These are phyloP conservation scores for Parathielavia appendiculata DNA, from an alignment of 495 filamentous ascomycete species.

Conservation along the genomic window DNA sequence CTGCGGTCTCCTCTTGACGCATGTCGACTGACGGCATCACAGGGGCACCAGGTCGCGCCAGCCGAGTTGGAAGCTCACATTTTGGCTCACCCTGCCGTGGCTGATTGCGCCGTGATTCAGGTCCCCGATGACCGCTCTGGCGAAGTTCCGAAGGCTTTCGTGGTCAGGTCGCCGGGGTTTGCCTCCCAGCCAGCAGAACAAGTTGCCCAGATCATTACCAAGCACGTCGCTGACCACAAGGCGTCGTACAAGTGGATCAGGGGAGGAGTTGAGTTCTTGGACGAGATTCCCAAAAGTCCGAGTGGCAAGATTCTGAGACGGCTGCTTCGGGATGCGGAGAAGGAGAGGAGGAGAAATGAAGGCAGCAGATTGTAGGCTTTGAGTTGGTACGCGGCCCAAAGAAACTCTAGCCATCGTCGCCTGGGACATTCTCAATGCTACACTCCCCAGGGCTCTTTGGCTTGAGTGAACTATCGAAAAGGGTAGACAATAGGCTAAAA, in stretches of 20 bases:
- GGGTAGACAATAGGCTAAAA: too few relatives aligned
- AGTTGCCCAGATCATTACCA: slow-evolving; percentile 58
- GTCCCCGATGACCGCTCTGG: neutral
- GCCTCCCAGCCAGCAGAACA: slow-evolving; percentile 50
- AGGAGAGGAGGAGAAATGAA: slow-evolving; percentile 59
- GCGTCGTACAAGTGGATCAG: slow-evolving; percentile 84
- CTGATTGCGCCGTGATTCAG: neutral
- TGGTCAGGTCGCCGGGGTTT: slow-evolving; percentile 52
- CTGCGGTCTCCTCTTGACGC: too few relatives aligned
- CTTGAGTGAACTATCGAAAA: too few relatives aligned
- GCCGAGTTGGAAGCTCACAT: slow-evolving; percentile 91
- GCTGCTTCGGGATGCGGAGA: slow-evolving; percentile 74
- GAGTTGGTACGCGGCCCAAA: too few relatives aligned
- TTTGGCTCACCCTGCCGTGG: slow-evolving; percentile 42
- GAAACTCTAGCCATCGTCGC: too few relatives aligned
- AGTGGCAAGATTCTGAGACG: slow-evolving; percentile 88
- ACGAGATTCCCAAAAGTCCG: slow-evolving; percentile 78
- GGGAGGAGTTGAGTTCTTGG: slow-evolving; percentile 74
- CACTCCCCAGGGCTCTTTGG: too few relatives aligned
- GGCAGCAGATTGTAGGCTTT: too few relatives aligned
- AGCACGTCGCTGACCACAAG: slow-evolving; percentile 78
- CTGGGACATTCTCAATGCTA: too few relatives aligned
- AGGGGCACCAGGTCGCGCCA: slow-evolving; percentile 88
- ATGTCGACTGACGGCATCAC: neutral
- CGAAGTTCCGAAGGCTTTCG: neutral